Conservation (phyloP, 2,329 filamentous ascomycete genomes). For the Pochonia chlamydosporia region DNA sequence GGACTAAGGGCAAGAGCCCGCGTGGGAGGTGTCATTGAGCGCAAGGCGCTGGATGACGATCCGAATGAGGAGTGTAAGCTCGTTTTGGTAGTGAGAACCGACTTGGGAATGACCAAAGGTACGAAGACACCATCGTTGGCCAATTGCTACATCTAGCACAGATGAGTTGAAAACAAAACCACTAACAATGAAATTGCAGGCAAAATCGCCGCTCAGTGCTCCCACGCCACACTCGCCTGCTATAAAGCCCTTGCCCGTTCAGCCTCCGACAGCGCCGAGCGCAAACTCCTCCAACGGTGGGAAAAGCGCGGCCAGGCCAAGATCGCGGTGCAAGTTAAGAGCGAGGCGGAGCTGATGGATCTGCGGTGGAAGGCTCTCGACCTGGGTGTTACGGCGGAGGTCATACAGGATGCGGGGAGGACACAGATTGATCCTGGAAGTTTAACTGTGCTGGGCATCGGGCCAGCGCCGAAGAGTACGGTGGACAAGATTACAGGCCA, state of each 20-base stretch:
- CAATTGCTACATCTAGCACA: not conserved
- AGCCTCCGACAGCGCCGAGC: slow-evolving; percentile 47
- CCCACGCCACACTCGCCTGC: slow-evolving; percentile 94
- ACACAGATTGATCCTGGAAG: slow-evolving; percentile 95
- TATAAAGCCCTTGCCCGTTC: slow-evolving; percentile 74
- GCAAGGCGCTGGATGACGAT: slow-evolving; percentile 15
- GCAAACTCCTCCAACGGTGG: slow-evolving; percentile 72
- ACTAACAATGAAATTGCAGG: slow-evolving; percentile 52
- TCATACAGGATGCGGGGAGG: slow-evolving; percentile 91
- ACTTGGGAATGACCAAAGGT: slow-evolving; percentile 98
- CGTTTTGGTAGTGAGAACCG: slow-evolving; percentile 84
- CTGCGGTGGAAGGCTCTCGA: slow-evolving; percentile 74
- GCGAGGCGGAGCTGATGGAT: slow-evolving; percentile 72
- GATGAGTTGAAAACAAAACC: not conserved
- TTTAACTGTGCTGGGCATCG: slow-evolving; percentile 82
- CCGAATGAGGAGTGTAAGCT: slow-evolving; percentile 83
- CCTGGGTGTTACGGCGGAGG: slow-evolving; percentile 78
- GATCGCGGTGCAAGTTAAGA: slow-evolving; percentile 84
- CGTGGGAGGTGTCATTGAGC: slow-evolving; percentile 15
- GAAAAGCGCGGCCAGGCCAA: slow-evolving; percentile 84
- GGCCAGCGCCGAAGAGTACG: slow-evolving; percentile 75
- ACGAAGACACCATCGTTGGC: slow-evolving; percentile 17
- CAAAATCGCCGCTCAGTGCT: slow-evolving; percentile 94
- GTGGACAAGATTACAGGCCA: slow-evolving; percentile 82
- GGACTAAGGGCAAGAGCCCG: slow-evolving; percentile 35